phyloP scores from a whole-genome alignment of 2,329 filamentous ascomycete species.

The Fusarium brachygibbosum region DNA sequence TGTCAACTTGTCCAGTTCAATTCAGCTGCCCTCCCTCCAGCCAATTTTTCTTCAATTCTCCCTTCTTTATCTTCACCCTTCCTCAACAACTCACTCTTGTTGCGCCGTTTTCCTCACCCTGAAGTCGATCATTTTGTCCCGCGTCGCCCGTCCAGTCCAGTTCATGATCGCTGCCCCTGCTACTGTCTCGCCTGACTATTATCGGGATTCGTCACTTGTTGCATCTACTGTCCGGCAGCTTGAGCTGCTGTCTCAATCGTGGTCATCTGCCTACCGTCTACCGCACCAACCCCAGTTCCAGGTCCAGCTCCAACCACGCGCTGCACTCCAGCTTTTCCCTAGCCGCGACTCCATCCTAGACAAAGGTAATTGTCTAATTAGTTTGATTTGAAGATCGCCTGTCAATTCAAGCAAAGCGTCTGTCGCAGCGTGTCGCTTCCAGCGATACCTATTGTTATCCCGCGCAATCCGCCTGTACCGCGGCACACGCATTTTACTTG shows the following conservation, averaged over 20 bases:
- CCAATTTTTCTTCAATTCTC: conserved; percentile 14
- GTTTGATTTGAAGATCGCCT: conserved; percentile 26
- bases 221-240: conserved; percentile 21
- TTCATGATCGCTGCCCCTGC: conserved; percentile 26
- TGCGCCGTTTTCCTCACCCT: conserved; percentile 30
- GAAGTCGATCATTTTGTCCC: conserved; percentile 44
- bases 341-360: conserved; percentile 24
- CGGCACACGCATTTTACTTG: conserved; percentile 23
- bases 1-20: conserved; percentile 40
- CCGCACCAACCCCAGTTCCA: conserved; percentile 31
- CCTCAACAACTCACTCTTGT: conserved; percentile 8
- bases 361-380: conserved; percentile 13
- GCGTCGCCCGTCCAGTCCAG: conserved; percentile 19
- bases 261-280: conserved; percentile 39
- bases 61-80: conserved; percentile 27
- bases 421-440: conserved; percentile 14
- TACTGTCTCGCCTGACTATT: conserved; percentile 40
- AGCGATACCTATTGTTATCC: conserved; percentile 25
- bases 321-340: conserved; percentile 42
- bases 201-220: conserved; percentile 36
- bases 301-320: conserved; percentile 27
- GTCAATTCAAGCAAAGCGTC: conserved; percentile 16
- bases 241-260: conserved; percentile 42
- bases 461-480: conserved; percentile 39
- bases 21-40: conserved; percentile 21